phyloP scores from a whole-genome alignment of 2,329 filamentous ascomycete genomes.

The Aspergillus bombycis region DNA sequence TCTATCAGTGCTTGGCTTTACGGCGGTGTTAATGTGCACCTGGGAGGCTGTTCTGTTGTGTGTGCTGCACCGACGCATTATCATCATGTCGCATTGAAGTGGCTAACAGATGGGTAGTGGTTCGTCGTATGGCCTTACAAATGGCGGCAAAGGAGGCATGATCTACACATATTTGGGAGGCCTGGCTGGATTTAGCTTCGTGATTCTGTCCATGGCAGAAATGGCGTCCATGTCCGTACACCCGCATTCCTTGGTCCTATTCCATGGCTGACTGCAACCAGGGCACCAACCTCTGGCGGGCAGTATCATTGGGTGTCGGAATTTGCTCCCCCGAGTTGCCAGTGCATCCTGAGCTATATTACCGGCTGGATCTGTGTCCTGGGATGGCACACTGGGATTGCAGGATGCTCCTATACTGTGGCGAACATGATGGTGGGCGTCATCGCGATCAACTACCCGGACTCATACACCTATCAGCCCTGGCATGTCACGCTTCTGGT shows the following conservation, averaged over 20 bases:
- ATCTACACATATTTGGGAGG: conserved; percentile 42
- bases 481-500: conserved; percentile 39
- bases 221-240: conserved; percentile 49
- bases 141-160: conserved; percentile 42
- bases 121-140: conserved; percentile 36
- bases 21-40: conserved; percentile 37
- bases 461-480: conserved; percentile 27
- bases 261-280: conserved; percentile 10
- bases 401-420: conserved; percentile 37
- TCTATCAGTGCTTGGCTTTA: conserved; percentile 38
- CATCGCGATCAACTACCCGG: conserved; percentile 36
- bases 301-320: conserved; percentile 48
- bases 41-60: conserved; percentile 34
- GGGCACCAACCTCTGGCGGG: conserved; percentile 42
- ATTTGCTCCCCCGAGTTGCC: conserved; percentile 37
- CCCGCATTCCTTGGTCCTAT: too few relatives aligned
- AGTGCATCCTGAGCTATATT: conserved; percentile 41
- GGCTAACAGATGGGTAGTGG: conserved; percentile 9
- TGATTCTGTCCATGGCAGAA: conserved; percentile 44
- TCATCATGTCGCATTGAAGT: neutral
- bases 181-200: conserved; percentile 41
- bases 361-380: conserved; percentile 44
- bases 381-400: conserved; percentile 42
- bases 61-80: neutral
- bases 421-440: conserved; percentile 41